phyloP scores from a whole-genome alignment of 164 flowering plant species.

The Tetracentron sinense region DNA sequence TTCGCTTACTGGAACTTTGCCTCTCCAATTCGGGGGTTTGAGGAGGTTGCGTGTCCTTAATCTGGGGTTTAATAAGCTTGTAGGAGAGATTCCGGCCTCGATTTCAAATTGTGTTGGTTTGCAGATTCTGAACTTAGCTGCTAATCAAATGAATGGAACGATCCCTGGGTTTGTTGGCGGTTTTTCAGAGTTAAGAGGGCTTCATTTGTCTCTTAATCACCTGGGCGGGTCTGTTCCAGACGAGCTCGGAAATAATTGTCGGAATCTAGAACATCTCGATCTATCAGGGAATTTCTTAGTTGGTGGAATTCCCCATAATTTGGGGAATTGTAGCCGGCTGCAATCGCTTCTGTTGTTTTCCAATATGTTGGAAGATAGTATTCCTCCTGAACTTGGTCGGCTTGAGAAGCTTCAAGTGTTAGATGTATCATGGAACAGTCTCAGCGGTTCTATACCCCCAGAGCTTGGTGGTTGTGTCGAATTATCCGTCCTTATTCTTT shows the following conservation, averaged over 20 bases:
- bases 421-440: conserved; percentile 57
- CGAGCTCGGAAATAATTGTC: conserved; percentile 29
- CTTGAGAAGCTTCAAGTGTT: conserved; percentile 44
- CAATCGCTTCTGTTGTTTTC: conserved; percentile 26
- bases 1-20: conserved; percentile 34
- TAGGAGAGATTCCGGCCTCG: conserved; percentile 41
- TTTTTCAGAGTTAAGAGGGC: conserved; percentile 25
- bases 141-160: conserved; percentile 23
- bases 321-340: conserved; percentile 7
- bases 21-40: conserved; percentile 25
- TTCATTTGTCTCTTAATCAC: conserved; percentile 30
- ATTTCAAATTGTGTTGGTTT: conserved; percentile 23
- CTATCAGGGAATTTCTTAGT: conserved; percentile 24
- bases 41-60: conserved; percentile 44
- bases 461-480: conserved; percentile 41
- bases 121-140: conserved; percentile 34
- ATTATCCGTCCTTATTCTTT: conserved; percentile 59
- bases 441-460: conserved; percentile 45
- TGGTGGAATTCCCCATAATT: conserved; percentile 21
- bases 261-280: conserved; percentile 36
- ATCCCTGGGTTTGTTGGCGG: conserved; percentile 10
- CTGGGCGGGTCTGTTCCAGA: conserved; percentile 16
- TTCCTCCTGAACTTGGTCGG: conserved; percentile 21
- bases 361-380: conserved; percentile 21
- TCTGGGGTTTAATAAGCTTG: conserved; percentile 45